Evolutionary conservation across 768 basidiomycete genomes (phyloP).

Genomic region (Mrakia hoshinonis): DNA sequence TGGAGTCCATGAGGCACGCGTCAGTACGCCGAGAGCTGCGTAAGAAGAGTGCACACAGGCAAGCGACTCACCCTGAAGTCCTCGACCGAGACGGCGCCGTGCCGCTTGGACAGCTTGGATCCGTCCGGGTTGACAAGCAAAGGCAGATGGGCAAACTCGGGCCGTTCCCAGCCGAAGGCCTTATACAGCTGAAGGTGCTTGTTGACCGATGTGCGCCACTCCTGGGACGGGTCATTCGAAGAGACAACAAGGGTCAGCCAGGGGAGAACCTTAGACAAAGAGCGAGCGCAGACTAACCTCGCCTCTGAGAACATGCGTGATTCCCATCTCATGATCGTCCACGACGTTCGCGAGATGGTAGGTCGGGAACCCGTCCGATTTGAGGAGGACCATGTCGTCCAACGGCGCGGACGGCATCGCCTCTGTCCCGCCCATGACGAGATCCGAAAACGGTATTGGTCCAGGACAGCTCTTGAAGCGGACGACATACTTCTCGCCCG

Average conservation of each 20-base stretch:
- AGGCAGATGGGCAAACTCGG: slow-evolving; percentile 83
- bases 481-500: slow-evolving; percentile 72
- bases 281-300: slow-evolving; percentile 51
- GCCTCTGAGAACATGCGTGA: slow-evolving; percentile 89
- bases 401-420: slow-evolving; percentile 35
- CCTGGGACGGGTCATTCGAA: slow-evolving; percentile 50
- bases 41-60: too few relatives aligned
- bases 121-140: slow-evolving; percentile 83
- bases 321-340: slow-evolving; percentile 91
- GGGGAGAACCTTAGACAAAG: not conserved
- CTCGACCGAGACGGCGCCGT: slow-evolving; percentile 75
- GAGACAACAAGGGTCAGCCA: not conserved
- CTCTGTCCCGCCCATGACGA: slow-evolving; percentile 24
- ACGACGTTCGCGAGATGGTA: slow-evolving; percentile 95
- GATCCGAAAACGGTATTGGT: slow-evolving; percentile 3
- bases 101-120: slow-evolving; percentile 87
- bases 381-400: slow-evolving; percentile 85
- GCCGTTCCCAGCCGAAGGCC: slow-evolving; percentile 59
- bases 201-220: slow-evolving; percentile 91
- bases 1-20: not conserved
- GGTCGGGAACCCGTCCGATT: slow-evolving; percentile 86
- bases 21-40: too few relatives aligned
- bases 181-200: slow-evolving; percentile 85
- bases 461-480: slow-evolving; percentile 52
- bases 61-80: slow-evolving; percentile 64